phyloP scores from a whole-genome alignment of 495 filamentous ascomycete genomes.

The Pyrenopolyporus hunteri region DNA sequence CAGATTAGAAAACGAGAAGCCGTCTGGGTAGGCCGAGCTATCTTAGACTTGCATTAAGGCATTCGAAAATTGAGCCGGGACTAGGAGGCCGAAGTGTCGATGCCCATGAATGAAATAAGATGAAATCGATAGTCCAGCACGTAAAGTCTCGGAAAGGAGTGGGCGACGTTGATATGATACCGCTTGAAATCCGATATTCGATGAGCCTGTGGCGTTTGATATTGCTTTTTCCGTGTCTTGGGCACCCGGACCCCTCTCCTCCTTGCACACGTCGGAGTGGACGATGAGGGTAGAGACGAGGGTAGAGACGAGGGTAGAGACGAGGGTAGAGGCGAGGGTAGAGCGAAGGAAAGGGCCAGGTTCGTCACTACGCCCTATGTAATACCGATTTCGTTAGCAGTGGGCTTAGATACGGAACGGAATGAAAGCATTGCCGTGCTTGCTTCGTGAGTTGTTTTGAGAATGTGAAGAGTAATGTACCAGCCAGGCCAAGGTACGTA shows the following conservation, averaged over 20 bases:
- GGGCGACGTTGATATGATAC: conserved; percentile 18
- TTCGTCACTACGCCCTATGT: too few relatives aligned
- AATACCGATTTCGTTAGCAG: too few relatives aligned
- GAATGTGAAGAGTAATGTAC: too few relatives aligned
- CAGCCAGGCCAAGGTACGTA: too few relatives aligned
- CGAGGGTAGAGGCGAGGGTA: too few relatives aligned
- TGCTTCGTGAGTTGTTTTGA: too few relatives aligned
- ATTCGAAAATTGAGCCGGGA: conserved; percentile 23
- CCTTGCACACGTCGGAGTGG: too few relatives aligned
- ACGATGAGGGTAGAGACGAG: too few relatives aligned
- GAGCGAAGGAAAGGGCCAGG: too few relatives aligned
- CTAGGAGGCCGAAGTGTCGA: conserved; percentile 25
- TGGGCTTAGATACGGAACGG: too few relatives aligned
- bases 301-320: too few relatives aligned
- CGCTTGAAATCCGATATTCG: conserved; percentile 22
- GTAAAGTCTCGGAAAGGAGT: conserved; percentile 30
- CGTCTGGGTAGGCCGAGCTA: conserved; percentile 11
- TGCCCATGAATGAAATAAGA: conserved; percentile 23
- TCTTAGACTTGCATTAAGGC: conserved; percentile 19
- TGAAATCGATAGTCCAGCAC: conserved; percentile 33
- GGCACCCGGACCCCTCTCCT: not conserved
- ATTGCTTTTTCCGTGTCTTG: conserved; percentile 21
- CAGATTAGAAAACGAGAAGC: not conserved
- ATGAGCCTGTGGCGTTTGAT: conserved; percentile 23
- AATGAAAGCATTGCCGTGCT: too few relatives aligned